phyloP scores from a whole-genome alignment of 352 stramenopile genomes.

The Halophytophthora polymorphica region DNA sequence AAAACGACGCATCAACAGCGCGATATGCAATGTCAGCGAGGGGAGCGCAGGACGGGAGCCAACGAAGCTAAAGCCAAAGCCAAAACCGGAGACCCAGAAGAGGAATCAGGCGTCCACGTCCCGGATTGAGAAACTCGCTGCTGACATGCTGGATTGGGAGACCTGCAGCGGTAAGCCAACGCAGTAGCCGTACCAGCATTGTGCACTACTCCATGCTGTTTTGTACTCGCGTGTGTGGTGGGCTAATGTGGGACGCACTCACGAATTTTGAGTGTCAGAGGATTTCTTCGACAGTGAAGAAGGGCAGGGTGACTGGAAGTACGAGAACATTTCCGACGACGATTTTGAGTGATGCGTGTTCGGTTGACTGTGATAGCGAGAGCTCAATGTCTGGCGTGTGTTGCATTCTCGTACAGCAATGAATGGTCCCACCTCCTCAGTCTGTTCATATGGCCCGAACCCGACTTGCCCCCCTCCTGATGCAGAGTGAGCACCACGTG shows the following conservation, averaged over 20 bases:
- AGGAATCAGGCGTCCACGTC: constrained; percentile 8
- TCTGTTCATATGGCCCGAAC: no score
- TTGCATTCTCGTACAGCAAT: neutral
- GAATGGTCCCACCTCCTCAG: no score
- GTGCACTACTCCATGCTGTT: no score
- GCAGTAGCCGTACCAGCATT: neutral
- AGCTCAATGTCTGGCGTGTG: neutral
- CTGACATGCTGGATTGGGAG: constrained; percentile 64
- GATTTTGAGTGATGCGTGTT: constrained; percentile 43
- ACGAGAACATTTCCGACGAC: constrained; percentile 64
- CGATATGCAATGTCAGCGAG: neutral
- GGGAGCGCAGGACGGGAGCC: neutral
- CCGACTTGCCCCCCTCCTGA: no score
- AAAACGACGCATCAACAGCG: neutral
- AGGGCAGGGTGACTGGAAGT: constrained; percentile 36
- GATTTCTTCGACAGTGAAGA: constrained; percentile 29
- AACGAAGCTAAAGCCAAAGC: no score
- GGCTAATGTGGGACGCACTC: no score
- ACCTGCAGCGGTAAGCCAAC: constrained; percentile 50
- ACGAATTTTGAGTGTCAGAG: constrained; percentile 14
- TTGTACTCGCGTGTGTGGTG: neutral
- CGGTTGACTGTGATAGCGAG: constrained; percentile 5
- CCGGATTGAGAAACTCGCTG: constrained; percentile 26
- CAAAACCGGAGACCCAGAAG: constrained; percentile 13
- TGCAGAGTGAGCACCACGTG: no score